Base-by-base conservation (phyloP, 176 grass and related monocot species). In the Paspalum vaginatum region DNA sequence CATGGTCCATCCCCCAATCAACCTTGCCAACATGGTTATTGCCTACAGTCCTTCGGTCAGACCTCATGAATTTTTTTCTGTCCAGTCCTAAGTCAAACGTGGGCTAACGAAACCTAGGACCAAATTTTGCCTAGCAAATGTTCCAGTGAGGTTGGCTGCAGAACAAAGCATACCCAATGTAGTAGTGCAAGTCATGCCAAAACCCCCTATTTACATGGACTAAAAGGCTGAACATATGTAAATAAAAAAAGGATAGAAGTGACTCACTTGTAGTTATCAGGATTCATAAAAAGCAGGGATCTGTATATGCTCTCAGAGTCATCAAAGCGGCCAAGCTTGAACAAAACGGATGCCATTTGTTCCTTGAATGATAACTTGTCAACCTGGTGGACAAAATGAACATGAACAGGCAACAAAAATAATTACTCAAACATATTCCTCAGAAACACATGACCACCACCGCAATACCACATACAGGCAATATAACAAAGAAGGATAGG, bases 211-310 rank as follows among this genome's bases (percentile, higher is more conserved):
- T 58, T 74, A 2, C 22, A 38, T 42, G 39, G 9, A 59, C 18
- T 39, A 61, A 44, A 72, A 21, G 32, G 77, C 53, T 22, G 14
- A 48, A 80, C 14, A 54, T 27, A 45, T 11, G 15, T 14, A 75
- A 58, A 9, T 22, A 27, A 70, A 40, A 50, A 27, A 62, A 54
- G 76, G 48, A 53, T 18, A 56, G 4, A 48, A 48, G 63, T 49
- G 43, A 60, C 77, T 87, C 83, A 99, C 97, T 86, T 87, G 81
- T 99, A 99, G 82, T 99, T 95, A 83, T 99, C 97, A 74, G 97
- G 84, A 91, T 99, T 99, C 97, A 99, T 99, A 64, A 91, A 95
- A 67, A 99, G 97, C 77, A 99, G 79, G 47, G 88, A 69, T 82
- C 84, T 87, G 81, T 95, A 96, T 77, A 91, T 81, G 75, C 84